phyloP scores from a whole-genome alignment of 345 rosid species.

The Eucalyptus coolabah region DNA sequence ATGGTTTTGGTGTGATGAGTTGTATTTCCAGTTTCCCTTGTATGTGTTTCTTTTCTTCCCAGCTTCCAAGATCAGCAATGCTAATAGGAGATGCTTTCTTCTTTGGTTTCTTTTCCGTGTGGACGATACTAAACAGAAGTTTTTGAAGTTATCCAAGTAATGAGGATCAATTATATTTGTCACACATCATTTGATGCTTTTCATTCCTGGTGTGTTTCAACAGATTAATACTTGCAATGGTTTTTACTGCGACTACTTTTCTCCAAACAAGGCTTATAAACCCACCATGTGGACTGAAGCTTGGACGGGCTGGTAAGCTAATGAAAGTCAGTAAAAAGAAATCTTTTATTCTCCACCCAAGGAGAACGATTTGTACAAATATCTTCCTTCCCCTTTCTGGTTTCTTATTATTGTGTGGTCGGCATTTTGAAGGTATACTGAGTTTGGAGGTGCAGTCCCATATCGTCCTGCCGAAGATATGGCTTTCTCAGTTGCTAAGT shows the following conservation, averaged over 20 bases:
- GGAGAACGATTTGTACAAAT: neutral
- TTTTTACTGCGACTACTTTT: slow-evolving; percentile 95
- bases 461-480: slow-evolving; percentile 92
- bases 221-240: slow-evolving; percentile 99
- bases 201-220: neutral
- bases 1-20: slow-evolving; percentile 8
- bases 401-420: neutral
- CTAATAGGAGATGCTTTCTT: neutral
- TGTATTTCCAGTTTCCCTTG: neutral
- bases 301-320: slow-evolving; percentile 91
- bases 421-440: slow-evolving; percentile 62
- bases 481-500: slow-evolving; percentile 93
- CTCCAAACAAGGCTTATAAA: slow-evolving; percentile 87
- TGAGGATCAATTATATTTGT: neutral
- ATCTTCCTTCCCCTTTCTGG: neutral
- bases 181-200: neutral
- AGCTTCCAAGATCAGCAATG: neutral
- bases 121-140: neutral
- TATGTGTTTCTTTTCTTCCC: neutral
- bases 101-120: neutral
- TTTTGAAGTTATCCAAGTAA: neutral
- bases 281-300: slow-evolving; percentile 99
- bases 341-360: neutral
- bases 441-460: slow-evolving; percentile 95
- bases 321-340: neutral